Conservation (phyloP, 257 asterid genomes). For the Solanum okadae region DNA sequence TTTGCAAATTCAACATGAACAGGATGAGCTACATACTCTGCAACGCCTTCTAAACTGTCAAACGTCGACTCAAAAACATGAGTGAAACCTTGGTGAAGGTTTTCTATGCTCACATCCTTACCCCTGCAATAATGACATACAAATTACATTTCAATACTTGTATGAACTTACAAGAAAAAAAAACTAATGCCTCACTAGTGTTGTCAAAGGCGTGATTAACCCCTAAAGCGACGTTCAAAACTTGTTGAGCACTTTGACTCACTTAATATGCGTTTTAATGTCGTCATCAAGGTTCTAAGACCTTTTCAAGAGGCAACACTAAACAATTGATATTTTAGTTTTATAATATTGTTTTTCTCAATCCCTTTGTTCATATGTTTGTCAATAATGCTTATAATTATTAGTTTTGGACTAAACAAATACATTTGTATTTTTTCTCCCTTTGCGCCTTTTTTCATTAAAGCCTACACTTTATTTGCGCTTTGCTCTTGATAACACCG, state of each 20-base stretch:
- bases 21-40: slow-evolving; percentile 60
- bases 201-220: background rate
- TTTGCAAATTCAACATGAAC: slow-evolving; percentile 51
- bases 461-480: too few relatives aligned
- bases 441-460: background rate
- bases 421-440: background rate
- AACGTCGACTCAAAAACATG: slow-evolving; percentile 84
- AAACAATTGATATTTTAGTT: background rate
- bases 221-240: background rate
- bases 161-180: background rate
- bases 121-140: slow-evolving; percentile 46
- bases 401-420: background rate
- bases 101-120: slow-evolving; percentile 63
- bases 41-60: slow-evolving; percentile 65
- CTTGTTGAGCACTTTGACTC: background rate
- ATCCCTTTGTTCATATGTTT: background rate
- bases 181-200: background rate
- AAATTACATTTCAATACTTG: background rate
- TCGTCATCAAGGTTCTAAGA: background rate
- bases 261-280: background rate
- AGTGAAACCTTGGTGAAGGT: slow-evolving; percentile 79
- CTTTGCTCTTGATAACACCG: background rate
- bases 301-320: background rate
- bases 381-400: background rate
- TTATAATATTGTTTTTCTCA: background rate